Evolutionary conservation across 495 filamentous ascomycete species (phyloP), one percentile per base, ranked within the genome.

Genomic region (Xylaria nigripes): DNA sequence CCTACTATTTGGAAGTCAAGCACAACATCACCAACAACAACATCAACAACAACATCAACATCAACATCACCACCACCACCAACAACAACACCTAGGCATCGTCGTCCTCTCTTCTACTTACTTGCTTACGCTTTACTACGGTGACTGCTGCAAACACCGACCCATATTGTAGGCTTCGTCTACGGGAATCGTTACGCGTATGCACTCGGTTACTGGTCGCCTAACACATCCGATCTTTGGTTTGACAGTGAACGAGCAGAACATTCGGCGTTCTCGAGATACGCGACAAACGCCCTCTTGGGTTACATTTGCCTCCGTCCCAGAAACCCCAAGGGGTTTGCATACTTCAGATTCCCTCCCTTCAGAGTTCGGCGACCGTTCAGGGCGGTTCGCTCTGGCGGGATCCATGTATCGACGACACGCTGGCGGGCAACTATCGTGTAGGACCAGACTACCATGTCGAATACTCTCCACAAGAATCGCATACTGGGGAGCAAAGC

Each of bases 381-480:
- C 78, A 79, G 78, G 79, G 80, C 80, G 79, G 75, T 70, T 74
- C 77, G 81, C 79, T 85, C 80, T 83, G 82, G 82, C 80, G 79
- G 81, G 77, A 79, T 78, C 76, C 80, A 85, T 85, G 82, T 74
- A 72, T 81, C 70, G 76, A 76, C 73, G 81, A 74, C 79, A 82
- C 75, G 66, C 79, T 83, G 81, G 81, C 81, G 77, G 72, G 76
- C 72, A 78, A 81, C 62, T 81, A 81, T 71, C 79, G 77, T 73
- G 71, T 77, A 68, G 71, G 68, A 66, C 69, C 73, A 64, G 78
- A 78, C 65, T 81, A 79, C 70, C 70, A 78, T 79, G 78, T 85
- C 77, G 76, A 81, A 62, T 84, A 83, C 72, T 76, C 72, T 68
- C 69, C 77, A 61, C 81, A 77, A 72, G 79, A 78, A 58, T 71